Percentiles rank a stretch among this genome's conserved stretches.
These are phyloP conservation scores for Pneumocystis wakefieldiae DNA, from an alignment of 1,139 yeast genomes.

Conservation along the genomic window DNA sequence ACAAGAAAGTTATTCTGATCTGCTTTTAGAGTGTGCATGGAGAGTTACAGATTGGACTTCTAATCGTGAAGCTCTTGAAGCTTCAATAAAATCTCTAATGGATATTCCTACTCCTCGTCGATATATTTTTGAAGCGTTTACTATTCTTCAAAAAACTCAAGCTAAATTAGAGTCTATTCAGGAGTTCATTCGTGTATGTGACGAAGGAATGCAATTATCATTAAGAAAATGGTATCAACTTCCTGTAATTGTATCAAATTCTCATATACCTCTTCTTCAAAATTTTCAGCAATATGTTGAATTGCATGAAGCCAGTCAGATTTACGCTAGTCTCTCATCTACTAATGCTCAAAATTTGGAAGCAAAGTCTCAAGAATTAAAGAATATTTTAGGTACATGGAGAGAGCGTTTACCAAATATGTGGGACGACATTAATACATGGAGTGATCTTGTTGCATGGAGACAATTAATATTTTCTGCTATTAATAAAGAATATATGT, in stretches of 20 bases:
- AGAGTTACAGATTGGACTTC: constrained; percentile 97
- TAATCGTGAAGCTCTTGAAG: constrained; percentile 87
- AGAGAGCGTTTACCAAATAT: constrained; percentile 87
- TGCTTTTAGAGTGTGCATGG: constrained; percentile 96
- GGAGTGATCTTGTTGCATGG: constrained; percentile 98
- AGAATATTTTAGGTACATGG: constrained; percentile 93
- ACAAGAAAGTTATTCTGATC: constrained; percentile 93
- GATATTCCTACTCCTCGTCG: constrained; percentile 97
- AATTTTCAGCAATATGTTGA: constrained; percentile 96
- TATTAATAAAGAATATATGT: constrained; percentile 88
- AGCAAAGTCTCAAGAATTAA: constrained; percentile 81
- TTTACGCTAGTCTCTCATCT: constrained; percentile 72
- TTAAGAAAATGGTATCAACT: constrained; percentile 86
- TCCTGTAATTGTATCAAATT: constrained; percentile 63
- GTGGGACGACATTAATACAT: constrained; percentile 94
- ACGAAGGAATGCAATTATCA: constrained; percentile 90
- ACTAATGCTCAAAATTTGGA: constrained; percentile 89
- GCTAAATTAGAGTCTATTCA: constrained; percentile 67
- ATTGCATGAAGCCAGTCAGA: constrained; percentile 93
- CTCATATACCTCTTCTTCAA: constrained; percentile 81
- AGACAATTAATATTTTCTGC: constrained; percentile 96
- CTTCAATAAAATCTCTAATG: constrained; percentile 88
- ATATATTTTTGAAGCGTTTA: constrained; percentile 86
- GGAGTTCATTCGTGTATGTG: constrained; percentile 74
- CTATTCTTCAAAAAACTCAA: constrained; percentile 84